Conservation (phyloP, 31 red algal species). For the Porphyra umbilicalis region DNA sequence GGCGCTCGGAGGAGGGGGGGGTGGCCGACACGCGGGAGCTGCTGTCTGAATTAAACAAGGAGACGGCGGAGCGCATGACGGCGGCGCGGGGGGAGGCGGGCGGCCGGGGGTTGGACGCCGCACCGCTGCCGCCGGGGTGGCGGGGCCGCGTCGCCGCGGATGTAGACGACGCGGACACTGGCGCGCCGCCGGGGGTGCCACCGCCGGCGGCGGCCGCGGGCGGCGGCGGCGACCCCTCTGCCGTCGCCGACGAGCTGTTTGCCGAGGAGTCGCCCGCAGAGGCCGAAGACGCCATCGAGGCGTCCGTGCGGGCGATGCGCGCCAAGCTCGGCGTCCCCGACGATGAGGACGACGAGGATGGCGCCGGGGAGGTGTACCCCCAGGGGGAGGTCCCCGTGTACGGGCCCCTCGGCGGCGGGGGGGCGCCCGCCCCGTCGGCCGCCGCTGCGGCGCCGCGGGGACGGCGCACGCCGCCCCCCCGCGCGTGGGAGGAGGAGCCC, state of each 20-base stretch:
- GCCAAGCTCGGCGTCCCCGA: not conserved
- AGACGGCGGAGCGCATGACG: not conserved
- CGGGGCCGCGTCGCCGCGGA: no score
- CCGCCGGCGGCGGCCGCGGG: not conserved
- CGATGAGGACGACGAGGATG: not conserved
- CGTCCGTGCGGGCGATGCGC: not conserved
- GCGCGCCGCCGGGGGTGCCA: no score
- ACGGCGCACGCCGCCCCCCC: no score
- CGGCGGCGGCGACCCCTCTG: not conserved
- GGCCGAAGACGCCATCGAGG: not conserved
- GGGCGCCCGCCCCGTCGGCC: not conserved
- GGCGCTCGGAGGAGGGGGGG: not conserved
- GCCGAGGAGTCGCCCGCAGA: not conserved
- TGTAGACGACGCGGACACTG: no score
- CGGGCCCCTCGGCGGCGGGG: not conserved
- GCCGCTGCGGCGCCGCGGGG: not conserved
- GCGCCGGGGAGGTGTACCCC: not conserved
- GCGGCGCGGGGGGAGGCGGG: not conserved
- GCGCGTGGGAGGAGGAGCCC: not conserved
- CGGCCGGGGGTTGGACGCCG: not conserved
- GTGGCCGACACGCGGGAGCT: not conserved
- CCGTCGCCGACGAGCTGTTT: not conserved
- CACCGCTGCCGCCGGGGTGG: not conserved
- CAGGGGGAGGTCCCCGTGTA: not conserved
- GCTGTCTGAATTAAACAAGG: not conserved